phyloP scores from a whole-genome alignment of 2,329 filamentous ascomycete genomes.

The Colletotrichum sansevieriae region DNA sequence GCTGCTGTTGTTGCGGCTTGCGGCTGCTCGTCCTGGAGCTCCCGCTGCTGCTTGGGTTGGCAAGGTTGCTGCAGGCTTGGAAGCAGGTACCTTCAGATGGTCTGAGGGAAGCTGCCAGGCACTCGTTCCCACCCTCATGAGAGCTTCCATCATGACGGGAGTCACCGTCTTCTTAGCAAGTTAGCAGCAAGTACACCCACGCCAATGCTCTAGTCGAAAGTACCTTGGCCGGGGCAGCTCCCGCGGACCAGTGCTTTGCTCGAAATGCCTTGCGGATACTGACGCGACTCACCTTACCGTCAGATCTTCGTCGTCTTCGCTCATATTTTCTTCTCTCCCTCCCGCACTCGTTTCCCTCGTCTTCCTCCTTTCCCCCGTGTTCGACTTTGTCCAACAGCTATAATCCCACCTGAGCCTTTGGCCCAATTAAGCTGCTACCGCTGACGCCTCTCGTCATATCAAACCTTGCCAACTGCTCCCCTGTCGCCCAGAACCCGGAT shows the following conservation, averaged over 20 bases:
- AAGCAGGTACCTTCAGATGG: neutral
- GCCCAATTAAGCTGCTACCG: neutral
- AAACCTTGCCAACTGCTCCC: slow-evolving; percentile 7
- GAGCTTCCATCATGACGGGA: neutral
- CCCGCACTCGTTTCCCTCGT: neutral
- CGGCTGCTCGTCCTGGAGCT: neutral
- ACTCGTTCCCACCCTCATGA: neutral
- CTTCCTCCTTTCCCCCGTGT: slow-evolving; percentile 15
- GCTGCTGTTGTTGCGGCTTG: neutral
- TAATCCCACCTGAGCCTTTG: neutral
- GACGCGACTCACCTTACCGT: neutral
- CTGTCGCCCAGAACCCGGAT: slow-evolving; percentile 20
- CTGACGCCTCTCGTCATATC: slow-evolving; percentile 1
- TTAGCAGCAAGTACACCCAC: neutral
- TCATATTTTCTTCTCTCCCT: slow-evolving; percentile 12
- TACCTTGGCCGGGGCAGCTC: slow-evolving; percentile 5
- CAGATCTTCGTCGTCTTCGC: slow-evolving; percentile 22
- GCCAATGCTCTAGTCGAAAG: neutral
- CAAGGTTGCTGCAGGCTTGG: slow-evolving; percentile 10
- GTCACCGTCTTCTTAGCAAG: neutral
- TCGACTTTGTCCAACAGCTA: neutral
- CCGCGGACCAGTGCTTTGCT: neutral
- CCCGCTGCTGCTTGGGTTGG: slow-evolving; percentile 12
- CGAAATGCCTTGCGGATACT: too few relatives aligned
- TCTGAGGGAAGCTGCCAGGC: neutral